phyloP scores from a whole-genome alignment of 1,284 basidiomycete species.

The Boletellus deceptivus region DNA sequence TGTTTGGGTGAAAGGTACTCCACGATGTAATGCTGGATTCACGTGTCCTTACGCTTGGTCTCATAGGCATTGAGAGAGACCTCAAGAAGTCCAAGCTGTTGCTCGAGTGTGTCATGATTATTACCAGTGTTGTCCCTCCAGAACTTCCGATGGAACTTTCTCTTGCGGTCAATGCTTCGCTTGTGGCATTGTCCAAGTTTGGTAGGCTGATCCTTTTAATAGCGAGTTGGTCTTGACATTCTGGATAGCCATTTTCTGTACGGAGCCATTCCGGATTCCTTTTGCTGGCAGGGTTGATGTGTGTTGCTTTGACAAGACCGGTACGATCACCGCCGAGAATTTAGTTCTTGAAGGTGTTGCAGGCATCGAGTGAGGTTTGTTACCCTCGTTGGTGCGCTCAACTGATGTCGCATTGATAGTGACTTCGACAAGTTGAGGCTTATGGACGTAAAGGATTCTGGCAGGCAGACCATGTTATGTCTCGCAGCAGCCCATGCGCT shows the following conservation, averaged over 20 bases:
- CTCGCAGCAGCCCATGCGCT: slow-evolving; percentile 95
- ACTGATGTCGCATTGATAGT: slow-evolving; percentile 36
- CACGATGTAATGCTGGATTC: background rate
- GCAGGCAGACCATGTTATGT: slow-evolving; percentile 80
- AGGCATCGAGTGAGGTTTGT: slow-evolving; percentile 71
- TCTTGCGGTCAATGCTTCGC: slow-evolving; percentile 89
- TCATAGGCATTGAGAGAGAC: slow-evolving; percentile 74
- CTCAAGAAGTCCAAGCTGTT: slow-evolving; percentile 92
- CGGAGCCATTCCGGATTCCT: slow-evolving; percentile 95
- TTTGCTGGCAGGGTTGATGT: slow-evolving; percentile 92
- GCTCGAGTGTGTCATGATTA: slow-evolving; percentile 90
- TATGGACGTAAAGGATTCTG: slow-evolving; percentile 74
- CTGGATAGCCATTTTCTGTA: slow-evolving; percentile 87
- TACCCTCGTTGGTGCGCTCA: background rate
- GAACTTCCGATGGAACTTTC: slow-evolving; percentile 96
- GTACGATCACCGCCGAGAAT: slow-evolving; percentile 93
- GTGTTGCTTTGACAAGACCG: slow-evolving; percentile 98
- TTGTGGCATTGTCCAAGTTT: slow-evolving; percentile 91
- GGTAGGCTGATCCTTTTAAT: slow-evolving; percentile 45
- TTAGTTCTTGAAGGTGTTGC: slow-evolving; percentile 91
- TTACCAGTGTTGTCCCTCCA: slow-evolving; percentile 94
- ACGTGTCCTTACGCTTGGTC: slow-evolving; percentile 4
- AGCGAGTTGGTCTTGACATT: background rate
- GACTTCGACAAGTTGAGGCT: slow-evolving; percentile 62
- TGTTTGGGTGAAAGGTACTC: slow-evolving; percentile 88